phyloP scores from a whole-genome alignment of 768 basidiomycete species.

The Leccinum imitatum region DNA sequence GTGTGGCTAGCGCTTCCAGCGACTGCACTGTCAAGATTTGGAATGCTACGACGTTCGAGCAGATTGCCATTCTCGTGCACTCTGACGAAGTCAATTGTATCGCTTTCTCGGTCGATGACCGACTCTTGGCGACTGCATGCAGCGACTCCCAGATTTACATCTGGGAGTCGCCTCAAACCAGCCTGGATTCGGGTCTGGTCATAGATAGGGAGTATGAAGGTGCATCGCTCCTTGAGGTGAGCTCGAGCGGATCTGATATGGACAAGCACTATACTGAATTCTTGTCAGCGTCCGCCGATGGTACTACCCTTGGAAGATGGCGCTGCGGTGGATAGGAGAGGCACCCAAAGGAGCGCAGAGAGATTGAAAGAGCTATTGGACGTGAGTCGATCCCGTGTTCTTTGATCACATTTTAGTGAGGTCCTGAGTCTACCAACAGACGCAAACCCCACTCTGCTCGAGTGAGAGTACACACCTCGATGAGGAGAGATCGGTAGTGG shows the following conservation, averaged over 20 bases:
- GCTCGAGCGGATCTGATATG: slow-evolving; percentile 7
- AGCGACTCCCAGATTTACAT: slow-evolving; percentile 30
- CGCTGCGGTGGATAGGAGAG: slow-evolving; percentile 1
- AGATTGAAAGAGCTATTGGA: slow-evolving; percentile 16
- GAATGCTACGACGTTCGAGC: slow-evolving; percentile 27
- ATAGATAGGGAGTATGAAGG: slow-evolving; percentile 25
- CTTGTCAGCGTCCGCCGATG: slow-evolving; percentile 14
- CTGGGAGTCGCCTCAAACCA: slow-evolving; percentile 32
- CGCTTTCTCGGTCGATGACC: slow-evolving; percentile 31
- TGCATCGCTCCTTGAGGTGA: slow-evolving; percentile 26
- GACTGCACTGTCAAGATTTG: slow-evolving; percentile 31
- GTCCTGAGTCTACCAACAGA: slow-evolving; percentile 15
- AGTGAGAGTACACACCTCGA: slow-evolving; percentile 11
- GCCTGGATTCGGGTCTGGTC: slow-evolving; percentile 30
- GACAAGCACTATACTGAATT: slow-evolving; percentile 5
- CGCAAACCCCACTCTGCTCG: slow-evolving; percentile 1
- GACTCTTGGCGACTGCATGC: slow-evolving; percentile 33
- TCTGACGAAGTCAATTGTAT: slow-evolving; percentile 30
- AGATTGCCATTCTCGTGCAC: slow-evolving; percentile 23
- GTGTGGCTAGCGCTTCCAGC: slow-evolving; percentile 30
- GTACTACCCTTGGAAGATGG: slow-evolving; percentile 2
- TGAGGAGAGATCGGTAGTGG: slow-evolving; percentile 1
- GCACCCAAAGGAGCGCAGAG: slow-evolving; percentile 5
- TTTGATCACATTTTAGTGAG: background rate
- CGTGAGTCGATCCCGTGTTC: slow-evolving; percentile 13